Evolutionary conservation across 495 filamentous ascomycete species (phyloP), one percentile per base, ranked within the genome.

Genomic region (Aspergillus conjunctus): DNA sequence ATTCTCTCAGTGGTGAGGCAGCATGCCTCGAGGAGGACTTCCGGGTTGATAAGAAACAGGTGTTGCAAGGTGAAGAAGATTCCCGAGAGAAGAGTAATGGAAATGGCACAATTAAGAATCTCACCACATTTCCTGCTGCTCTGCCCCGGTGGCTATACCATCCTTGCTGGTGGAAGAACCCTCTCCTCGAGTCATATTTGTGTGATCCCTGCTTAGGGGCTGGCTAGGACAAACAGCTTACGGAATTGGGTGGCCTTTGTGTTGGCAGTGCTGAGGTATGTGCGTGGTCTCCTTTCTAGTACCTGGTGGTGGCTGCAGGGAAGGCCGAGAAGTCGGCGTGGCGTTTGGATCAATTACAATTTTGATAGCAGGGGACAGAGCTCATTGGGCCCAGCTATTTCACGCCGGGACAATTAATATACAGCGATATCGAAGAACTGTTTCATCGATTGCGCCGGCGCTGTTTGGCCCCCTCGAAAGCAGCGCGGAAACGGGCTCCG

Each of bases 1-100:
- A 71, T 71, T 21, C 26, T 65, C 31, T 48, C 22, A 20, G 12
- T 31, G 37, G 15, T 14, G 33, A 43, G 21, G 18, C 37, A 56
- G 12, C 59, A 65, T 53, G 46, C 11, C 20, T 58, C 39, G 20
- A 34, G 18, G 37, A 41, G 9, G 30, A 55, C 41, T 7, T 9
- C 12, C 34, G 0, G 33, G 12, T 20, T 4, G 33, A 43, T 9
- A 20, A 34, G 18, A 41, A 52, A 17, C n/a, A 12, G 30, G 22
- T n/a, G 34, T 0, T 11, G 14, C 5, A 33, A 15, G 7, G 17
- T 10, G 43, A 20, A 8, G 18, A 33, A 45, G 31, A 15, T 37
- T 50, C 30, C 50, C 37, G 21, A 1, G 18, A 22, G 37, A 31
- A 3, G 39, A 15, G 7, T 17, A 21, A n/a, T 17, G 45, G 45